These are phyloP conservation scores for Colletotrichum graminicola DNA, from an alignment of 2,329 filamentous ascomycete species.

Conservation along the genomic window DNA sequence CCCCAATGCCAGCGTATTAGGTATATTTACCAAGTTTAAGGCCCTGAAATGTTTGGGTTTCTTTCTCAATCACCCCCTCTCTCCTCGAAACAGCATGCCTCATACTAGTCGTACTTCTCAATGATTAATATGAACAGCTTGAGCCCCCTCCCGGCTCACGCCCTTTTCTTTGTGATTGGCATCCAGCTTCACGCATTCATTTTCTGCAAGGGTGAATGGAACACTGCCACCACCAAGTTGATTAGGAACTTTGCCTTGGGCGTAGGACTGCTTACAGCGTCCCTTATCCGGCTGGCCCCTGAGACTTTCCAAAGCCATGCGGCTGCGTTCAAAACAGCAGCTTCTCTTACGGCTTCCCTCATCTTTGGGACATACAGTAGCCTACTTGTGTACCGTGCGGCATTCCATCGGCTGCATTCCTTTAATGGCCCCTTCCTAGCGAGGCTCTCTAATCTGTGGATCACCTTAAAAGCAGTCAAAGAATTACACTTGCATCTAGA, in stretches of 20 bases:
- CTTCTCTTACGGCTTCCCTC: constrained; percentile 16
- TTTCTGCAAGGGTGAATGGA: constrained; percentile 48
- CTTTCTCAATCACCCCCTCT: background rate
- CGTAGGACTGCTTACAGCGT: constrained; percentile 19
- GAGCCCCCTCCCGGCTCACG: constrained; percentile 5
- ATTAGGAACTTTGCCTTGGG: constrained; percentile 28
- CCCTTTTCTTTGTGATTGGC: constrained; percentile 33
- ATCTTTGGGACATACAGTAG: constrained; percentile 42
- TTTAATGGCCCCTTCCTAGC: constrained; percentile 48
- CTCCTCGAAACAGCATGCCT: no score
- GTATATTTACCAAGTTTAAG: background rate
- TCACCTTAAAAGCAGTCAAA: constrained; percentile 44
- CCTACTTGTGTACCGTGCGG: constrained; percentile 43
- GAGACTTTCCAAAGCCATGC: constrained; percentile 9
- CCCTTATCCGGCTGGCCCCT: constrained; percentile 15
- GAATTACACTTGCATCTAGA: constrained; percentile 46
- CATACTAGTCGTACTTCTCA: background rate
- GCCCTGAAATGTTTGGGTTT: background rate
- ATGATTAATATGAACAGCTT: background rate
- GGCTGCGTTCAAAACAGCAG: constrained; percentile 15
- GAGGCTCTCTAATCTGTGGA: constrained; percentile 45
- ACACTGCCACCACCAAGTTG: constrained; percentile 41
- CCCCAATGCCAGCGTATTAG: no score
- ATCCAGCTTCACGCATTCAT: constrained; percentile 41
- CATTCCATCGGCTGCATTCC: constrained; percentile 46